Base-by-base conservation (phyloP, 129 eudicot genomes). In the Pulicaria dysenterica region DNA sequence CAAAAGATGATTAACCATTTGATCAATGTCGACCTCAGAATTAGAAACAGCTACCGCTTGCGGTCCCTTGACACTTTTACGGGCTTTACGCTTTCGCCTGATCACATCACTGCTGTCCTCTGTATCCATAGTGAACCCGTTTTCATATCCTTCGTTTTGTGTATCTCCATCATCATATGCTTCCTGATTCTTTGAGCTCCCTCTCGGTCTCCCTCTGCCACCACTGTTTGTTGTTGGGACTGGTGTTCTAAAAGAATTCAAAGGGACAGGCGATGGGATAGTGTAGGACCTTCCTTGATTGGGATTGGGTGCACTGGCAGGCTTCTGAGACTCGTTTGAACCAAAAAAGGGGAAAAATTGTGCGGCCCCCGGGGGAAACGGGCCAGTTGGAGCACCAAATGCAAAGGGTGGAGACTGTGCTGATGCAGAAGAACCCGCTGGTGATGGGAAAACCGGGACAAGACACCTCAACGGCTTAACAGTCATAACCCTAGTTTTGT, bases 381-480 rank as follows among this genome's bases (percentile, higher is more conserved):
- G 80, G 46, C 85, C 83, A 10, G 68, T 79, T 34, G 90, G 90
- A 11, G 85, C 48, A 8, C 83, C 74, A 51, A 82, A 82, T 6
- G 77, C 82, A 67, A 85, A 85, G 1, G 84, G 86, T 48, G 84
- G 67, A 45, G 86, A 72, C 42, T 82, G 84, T 24, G 82, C 82
- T 40, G 81, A 39, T 38, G 75, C 75, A 48, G 59, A 63, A 3
- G 82, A 53, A 53, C 58, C 72, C 4, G 64, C 72, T 19, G 79
- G 85, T 8, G 79, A 55, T 3, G 82, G 87, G 42, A 85, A 82
- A 77, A 79, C 41, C 5, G 90, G 90, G 12, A 70, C 80, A 58
- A 85, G 76, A 48, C 83, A 79, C 48, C 90, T 77, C 34, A 85
- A 41, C 12, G 90, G 90, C 78, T 82, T 85, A 36, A 85, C 84